phyloP scores from a whole-genome alignment of 106 monocot genomes.

The Xerophyta viscosa region DNA sequence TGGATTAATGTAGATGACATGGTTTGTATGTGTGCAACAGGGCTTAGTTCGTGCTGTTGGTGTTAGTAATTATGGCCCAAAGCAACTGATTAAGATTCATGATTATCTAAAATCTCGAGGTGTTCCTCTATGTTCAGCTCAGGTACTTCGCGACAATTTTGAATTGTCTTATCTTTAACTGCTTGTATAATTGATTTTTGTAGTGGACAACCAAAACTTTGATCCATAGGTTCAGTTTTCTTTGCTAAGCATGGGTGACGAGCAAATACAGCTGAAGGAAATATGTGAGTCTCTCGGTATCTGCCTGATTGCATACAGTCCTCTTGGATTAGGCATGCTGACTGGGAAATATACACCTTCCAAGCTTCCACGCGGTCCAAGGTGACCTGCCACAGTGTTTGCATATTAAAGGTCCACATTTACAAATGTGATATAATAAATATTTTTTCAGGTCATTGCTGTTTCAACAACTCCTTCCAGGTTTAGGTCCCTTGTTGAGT shows the following conservation, averaged over 20 bases:
- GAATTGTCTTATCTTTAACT: too few species aligned
- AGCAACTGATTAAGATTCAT: slow-evolving; percentile 88
- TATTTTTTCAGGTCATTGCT: slow-evolving; percentile 45
- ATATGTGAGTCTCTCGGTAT: slow-evolving; percentile 84
- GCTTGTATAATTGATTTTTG: background rate
- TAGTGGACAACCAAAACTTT: slow-evolving; percentile 1
- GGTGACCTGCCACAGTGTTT: slow-evolving; percentile 25
- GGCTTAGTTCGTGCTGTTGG: slow-evolving; percentile 95
- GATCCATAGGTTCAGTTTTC: slow-evolving; percentile 84
- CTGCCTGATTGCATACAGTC: slow-evolving; percentile 84
- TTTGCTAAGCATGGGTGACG: slow-evolving; percentile 72
- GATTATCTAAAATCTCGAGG: slow-evolving; percentile 69
- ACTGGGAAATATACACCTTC: slow-evolving; percentile 81
- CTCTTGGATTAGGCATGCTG: slow-evolving; percentile 93
- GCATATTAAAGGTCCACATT: too few species aligned
- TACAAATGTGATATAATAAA: background rate
- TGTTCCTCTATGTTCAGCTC: slow-evolving; percentile 83
- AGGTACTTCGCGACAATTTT: slow-evolving; percentile 29
- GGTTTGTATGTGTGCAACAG: too few species aligned
- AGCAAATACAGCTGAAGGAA: slow-evolving; percentile 79
- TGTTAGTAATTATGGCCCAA: slow-evolving; percentile 98
- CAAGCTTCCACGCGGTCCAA: slow-evolving; percentile 70
- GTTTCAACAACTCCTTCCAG: slow-evolving; percentile 88
- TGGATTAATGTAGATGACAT: too few species aligned
- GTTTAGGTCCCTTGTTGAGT: slow-evolving; percentile 57